Percentiles rank a stretch among this genome's conserved stretches.
Evolutionary conservation across 2,329 filamentous ascomycete genomes (phyloP).

Genomic region (Bipolaris sorokiniana): DNA sequence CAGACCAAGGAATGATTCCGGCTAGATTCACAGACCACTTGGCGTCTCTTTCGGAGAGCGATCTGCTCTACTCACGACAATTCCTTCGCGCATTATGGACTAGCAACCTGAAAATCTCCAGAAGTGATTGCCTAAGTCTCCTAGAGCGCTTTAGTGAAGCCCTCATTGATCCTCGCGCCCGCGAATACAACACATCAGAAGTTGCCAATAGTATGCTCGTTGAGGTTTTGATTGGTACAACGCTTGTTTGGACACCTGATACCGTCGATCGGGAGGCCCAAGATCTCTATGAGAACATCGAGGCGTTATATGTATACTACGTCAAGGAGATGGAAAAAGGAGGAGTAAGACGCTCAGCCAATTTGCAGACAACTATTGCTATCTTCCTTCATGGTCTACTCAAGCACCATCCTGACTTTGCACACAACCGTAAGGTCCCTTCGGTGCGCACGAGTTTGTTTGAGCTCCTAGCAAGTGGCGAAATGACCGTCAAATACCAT

Average conservation of each 20-base stretch:
- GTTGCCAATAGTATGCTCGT: constrained; percentile 47
- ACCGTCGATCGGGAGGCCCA: constrained; percentile 34
- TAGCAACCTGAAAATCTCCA: constrained; percentile 30
- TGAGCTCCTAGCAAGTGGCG: constrained; percentile 69
- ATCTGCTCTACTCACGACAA: constrained; percentile 39
- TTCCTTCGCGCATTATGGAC: constrained; percentile 38
- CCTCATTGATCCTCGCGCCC: constrained; percentile 42
- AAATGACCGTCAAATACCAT: constrained; percentile 75
- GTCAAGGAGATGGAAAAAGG: constrained; percentile 70
- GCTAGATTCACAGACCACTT: constrained; percentile 37
- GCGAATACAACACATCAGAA: constrained; percentile 48
- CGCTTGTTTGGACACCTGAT: constrained; percentile 32
- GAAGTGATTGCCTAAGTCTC: constrained; percentile 34
- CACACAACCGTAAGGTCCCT: constrained; percentile 63
- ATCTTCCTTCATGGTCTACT: constrained; percentile 74
- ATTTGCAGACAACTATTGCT: constrained; percentile 70
- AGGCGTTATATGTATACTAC: constrained; percentile 81
- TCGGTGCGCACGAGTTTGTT: constrained; percentile 76
- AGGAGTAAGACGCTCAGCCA: constrained; percentile 69
- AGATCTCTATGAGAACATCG: constrained; percentile 66
- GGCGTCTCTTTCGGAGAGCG: constrained; percentile 33
- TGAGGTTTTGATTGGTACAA: constrained; percentile 41
- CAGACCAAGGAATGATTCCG: constrained; percentile 28
- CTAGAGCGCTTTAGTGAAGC: constrained; percentile 41
- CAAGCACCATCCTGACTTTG: constrained; percentile 70